A percentile compares a stretch with the other conserved stretches of the same genome.
phyloP scores from a whole-genome alignment of 768 basidiomycete genomes.

The Boletus subparvulus region DNA sequence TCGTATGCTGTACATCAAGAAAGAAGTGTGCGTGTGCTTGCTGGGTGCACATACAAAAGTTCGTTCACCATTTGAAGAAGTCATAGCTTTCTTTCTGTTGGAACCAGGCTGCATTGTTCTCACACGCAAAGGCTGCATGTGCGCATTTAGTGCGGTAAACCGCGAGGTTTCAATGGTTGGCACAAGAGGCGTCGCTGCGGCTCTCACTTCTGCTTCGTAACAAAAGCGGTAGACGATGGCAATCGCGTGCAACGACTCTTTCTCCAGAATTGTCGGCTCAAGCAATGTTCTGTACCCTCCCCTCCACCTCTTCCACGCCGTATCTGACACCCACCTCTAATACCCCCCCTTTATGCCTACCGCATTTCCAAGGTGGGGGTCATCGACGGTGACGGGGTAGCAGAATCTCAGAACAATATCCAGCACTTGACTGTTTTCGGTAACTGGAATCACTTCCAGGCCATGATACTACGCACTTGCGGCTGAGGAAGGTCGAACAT shows the following conservation, averaged over 20 bases:
- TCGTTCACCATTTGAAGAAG: conserved; percentile 32
- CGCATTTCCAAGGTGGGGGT: conserved; percentile 17
- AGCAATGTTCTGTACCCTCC: conserved; percentile 24
- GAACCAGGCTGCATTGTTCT: conserved; percentile 23
- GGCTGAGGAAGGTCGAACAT: conserved; percentile 35
- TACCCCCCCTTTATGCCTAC: conserved; percentile 22
- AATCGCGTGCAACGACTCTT: conserved; percentile 31
- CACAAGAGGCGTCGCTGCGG: conserved; percentile 31
- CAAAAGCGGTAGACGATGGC: conserved; percentile 35
- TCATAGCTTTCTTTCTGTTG: conserved; percentile 21
- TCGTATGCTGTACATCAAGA: conserved; percentile 27
- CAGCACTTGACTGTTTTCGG: conserved; percentile 29
- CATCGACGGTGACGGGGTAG: conserved; percentile 32
- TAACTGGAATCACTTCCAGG: conserved; percentile 30
- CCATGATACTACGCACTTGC: neutral
- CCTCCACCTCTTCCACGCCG: conserved; percentile 28
- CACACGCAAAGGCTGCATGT: conserved; percentile 18
- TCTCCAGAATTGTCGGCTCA: conserved; percentile 27
- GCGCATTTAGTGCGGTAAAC: conserved; percentile 23
- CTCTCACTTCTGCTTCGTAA: conserved; percentile 30
- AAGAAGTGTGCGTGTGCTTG: conserved; percentile 26
- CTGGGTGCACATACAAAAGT: conserved; percentile 21
- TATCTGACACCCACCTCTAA: conserved; percentile 34
- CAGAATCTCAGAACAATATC: conserved; percentile 36
- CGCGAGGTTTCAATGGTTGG: conserved; percentile 12